Percentiles rank a stretch among this genome's conserved stretches.
Evolutionary conservation across 768 basidiomycete genomes (phyloP).

Genomic region (Dioszegia crocea): DNA sequence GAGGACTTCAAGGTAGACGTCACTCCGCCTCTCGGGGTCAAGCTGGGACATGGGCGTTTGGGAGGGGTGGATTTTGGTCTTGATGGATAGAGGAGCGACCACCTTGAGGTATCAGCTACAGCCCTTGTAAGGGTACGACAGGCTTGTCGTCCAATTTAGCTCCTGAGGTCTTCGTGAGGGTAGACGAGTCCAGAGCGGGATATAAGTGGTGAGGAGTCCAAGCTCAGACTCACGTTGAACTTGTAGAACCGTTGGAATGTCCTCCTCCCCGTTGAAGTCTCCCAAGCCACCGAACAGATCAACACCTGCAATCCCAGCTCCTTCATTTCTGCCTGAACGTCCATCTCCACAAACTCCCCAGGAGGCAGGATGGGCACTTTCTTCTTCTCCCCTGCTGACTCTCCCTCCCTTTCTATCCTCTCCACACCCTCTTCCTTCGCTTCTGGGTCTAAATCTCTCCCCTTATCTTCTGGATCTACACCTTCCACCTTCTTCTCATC

Average conservation of each 20-base stretch:
- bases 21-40: constrained; percentile 63
- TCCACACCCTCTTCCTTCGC: no score
- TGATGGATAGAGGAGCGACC: constrained; percentile 89
- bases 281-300: constrained; percentile 77
- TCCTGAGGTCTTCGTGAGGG: no score
- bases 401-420: no score
- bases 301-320: constrained; percentile 88
- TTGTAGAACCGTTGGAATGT: constrained; percentile 87
- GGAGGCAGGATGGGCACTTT: constrained; percentile 54
- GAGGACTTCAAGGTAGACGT: constrained; percentile 86
- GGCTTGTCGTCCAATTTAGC: no score
- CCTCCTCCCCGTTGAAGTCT: constrained; percentile 54
- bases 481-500: constrained; percentile 64
- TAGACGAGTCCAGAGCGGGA: no score
- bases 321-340: constrained; percentile 84
- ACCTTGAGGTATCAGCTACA: constrained; percentile 57
- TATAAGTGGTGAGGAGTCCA: no score
- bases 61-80: constrained; percentile 82
- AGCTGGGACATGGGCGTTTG: constrained; percentile 69
- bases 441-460: no score
- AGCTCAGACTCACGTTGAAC: constrained; percentile 62
- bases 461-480: no score
- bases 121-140: no score
- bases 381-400: no score
- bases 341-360: constrained; percentile 59